Evolutionary conservation across 306 rosid species (phyloP).

Genomic region (Trifolium fragiferum): DNA sequence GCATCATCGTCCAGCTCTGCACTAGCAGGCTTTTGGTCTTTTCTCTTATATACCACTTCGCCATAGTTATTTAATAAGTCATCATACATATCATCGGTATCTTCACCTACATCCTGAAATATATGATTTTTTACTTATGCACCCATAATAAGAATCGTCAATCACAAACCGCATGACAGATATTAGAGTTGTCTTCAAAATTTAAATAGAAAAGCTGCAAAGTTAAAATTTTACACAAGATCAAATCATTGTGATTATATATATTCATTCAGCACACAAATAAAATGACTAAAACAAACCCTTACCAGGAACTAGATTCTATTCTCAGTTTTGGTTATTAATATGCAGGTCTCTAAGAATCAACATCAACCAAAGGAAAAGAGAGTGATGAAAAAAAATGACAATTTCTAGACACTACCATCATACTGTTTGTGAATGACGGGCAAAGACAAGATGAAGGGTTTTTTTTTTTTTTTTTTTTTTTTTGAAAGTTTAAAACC

Average conservation of each 20-base stretch:
- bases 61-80: conserved; percentile 85
- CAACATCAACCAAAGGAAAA: not conserved
- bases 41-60: conserved; percentile 75
- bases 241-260: conserved; percentile 9
- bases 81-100: conserved; percentile 84
- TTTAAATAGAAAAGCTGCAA: not conserved
- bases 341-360: conserved; percentile 12
- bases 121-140: conserved; percentile 17
- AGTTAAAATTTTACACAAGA: conserved; percentile 1
- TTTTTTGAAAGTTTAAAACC: not conserved
- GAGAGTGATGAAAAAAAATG: not conserved
- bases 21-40: conserved; percentile 62
- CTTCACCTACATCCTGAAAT: conserved; percentile 75
- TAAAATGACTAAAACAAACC: not conserved
- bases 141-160: conserved; percentile 26
- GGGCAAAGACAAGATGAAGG: not conserved
- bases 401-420: conserved; percentile 29
- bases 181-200: not conserved
- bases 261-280: conserved; percentile 9
- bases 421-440: not conserved
- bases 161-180: not conserved
- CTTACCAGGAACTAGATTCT: conserved; percentile 13
- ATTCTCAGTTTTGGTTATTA: conserved; percentile 16
- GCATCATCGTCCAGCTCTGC: conserved; percentile 92
- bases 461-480: too few relatives aligned